A percentile compares a stretch with the other conserved stretches of the same genome.
Evolutionary conservation across 2,329 filamentous ascomycete species (phyloP).

Genomic region (Colletotrichum limetticola): DNA sequence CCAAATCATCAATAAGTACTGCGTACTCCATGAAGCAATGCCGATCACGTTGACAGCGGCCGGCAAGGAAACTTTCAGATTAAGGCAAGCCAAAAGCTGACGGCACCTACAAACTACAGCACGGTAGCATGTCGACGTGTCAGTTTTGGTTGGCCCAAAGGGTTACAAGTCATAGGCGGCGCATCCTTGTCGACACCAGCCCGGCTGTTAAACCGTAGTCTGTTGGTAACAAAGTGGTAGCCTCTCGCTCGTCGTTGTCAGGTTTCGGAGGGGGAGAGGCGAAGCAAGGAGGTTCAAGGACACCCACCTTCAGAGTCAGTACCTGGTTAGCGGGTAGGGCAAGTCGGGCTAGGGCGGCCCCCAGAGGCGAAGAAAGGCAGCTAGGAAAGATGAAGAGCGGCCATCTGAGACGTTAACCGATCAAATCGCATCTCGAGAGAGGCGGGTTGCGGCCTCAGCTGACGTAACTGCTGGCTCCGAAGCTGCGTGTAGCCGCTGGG

Average conservation of each 20-base stretch:
- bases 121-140: not conserved
- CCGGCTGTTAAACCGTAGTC: not conserved
- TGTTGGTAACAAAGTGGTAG: not conserved
- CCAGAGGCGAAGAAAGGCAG: constrained; percentile 1
- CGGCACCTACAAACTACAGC: not conserved
- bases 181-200: constrained; percentile 7
- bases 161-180: not conserved
- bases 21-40: not conserved
- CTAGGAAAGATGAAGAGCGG: constrained; percentile 10
- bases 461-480: constrained; percentile 12
- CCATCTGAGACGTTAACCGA: constrained; percentile 17
- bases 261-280: not conserved
- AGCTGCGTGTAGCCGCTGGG: constrained; percentile 21
- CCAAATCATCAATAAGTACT: not conserved
- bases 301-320: not conserved
- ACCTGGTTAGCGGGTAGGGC: constrained; percentile 18
- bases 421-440: constrained; percentile 23
- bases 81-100: not conserved
- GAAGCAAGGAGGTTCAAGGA: constrained; percentile 3
- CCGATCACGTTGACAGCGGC: not conserved
- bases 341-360: not conserved
- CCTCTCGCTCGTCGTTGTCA: not conserved
- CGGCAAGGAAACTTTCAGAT: not conserved
- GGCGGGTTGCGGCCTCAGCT: constrained; percentile 15
- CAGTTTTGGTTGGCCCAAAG: not conserved